Base-by-base conservation (phyloP, 2,329 filamentous ascomycete genomes). In the Epichloe brachyelytri region DNA sequence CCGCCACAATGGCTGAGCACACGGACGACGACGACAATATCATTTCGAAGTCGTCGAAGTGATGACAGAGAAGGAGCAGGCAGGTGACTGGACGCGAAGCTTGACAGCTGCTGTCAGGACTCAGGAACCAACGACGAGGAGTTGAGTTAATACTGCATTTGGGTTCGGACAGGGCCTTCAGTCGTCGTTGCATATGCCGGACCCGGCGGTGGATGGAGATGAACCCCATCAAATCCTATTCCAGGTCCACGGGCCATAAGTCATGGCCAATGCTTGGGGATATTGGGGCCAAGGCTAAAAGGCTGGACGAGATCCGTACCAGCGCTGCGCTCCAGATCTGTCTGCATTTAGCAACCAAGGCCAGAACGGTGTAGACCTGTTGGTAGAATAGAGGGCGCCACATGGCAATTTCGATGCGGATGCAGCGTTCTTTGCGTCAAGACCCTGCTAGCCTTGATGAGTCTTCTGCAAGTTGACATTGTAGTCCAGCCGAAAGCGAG, bases 1-100 rank as follows among this genome's bases (percentile, higher is more conserved):
- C 36, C 26, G 49, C 50, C 15, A 39, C 45, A 26, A 33, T 34
- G 38, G 50, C 45, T 5, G 46, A 50, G 37, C 46, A 50, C 48
- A 26, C 15, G 15, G n/a, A 33, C 7, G 37, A 20, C 53, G 50
- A 30, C 20, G 22, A 47, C 15, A 26, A 45, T 43, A 14, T 43
- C 51, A 53, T 53, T 15, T 34, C 34, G 33, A 15, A 41, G 7
- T 17, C n/a, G 7, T 17, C n/a, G 39, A 22, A 19, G 20, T 19
- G 39, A 20, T 20, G 39, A 20, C 12, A 19, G 6, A 19, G 17
- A 20, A 40, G 11, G 36, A 30, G 26, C 26, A n/a, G 36, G 12
- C 36, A 12, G 41, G 19, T 40, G 19, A 14, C 14, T 22, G 20
- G 15, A 19, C 4, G n/a, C 17, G 41, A 19, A n/a, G 11, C 14